phyloP scores from a whole-genome alignment of 371 early-diverging fungal genomes.

The Capillidium rhysosporum region DNA sequence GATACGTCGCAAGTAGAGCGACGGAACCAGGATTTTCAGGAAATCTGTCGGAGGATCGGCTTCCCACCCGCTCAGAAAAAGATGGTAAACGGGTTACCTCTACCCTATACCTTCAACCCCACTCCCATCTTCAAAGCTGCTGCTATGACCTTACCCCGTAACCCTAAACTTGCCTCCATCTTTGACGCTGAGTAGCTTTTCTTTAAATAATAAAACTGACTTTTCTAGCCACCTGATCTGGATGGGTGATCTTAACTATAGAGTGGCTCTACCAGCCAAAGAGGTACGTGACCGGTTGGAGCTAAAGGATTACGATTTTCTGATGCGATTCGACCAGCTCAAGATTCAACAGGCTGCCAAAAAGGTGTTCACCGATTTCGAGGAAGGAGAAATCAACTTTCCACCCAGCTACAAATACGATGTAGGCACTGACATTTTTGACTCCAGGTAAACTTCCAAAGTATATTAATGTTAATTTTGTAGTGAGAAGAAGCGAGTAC shows the following conservation, averaged over 20 bases:
- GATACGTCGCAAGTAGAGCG: conserved; percentile 18
- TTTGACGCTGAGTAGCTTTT: conserved; percentile 38
- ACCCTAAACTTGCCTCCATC: conserved; percentile 20
- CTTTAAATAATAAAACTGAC: conserved; percentile 9
- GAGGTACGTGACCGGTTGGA: conserved; percentile 14
- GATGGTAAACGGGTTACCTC: neutral
- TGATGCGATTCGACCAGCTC: conserved; percentile 10
- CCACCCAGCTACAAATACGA: conserved; percentile 89
- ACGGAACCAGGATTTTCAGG: conserved; percentile 3
- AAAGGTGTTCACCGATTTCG: conserved; percentile 52
- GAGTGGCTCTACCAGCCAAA: conserved; percentile 18
- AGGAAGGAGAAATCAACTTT: conserved; percentile 61
- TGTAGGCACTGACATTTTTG: conserved; percentile 62
- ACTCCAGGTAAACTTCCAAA: conserved; percentile 30
- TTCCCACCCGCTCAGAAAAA: neutral
- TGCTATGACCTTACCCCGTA: neutral
- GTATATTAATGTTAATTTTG: neutral
- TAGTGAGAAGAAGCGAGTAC: conserved; percentile 65
- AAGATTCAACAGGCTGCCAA: conserved; percentile 33
- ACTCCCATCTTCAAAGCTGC: neutral
- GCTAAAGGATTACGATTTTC: conserved; percentile 17
- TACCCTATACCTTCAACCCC: neutral
- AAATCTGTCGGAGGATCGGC: neutral
- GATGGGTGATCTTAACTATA: conserved; percentile 83
- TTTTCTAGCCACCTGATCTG: conserved; percentile 45